These are phyloP conservation scores for Starmera amethionina DNA, from an alignment of 805 yeast genomes.

Conservation along the genomic window DNA sequence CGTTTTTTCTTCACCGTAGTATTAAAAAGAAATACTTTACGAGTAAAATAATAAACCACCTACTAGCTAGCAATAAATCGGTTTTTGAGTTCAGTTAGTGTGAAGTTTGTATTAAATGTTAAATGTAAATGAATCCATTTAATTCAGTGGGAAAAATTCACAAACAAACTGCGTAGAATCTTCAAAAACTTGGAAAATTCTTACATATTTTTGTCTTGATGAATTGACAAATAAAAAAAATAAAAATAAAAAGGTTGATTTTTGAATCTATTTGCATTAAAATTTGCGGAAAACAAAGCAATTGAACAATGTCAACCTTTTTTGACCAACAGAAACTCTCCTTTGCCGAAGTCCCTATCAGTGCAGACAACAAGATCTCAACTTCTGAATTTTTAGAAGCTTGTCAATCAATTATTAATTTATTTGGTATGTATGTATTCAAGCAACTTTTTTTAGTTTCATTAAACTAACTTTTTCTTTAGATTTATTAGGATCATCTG, in stretches of 20 bases:
- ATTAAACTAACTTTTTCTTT: slow-evolving; percentile 2
- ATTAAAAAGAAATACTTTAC: no score
- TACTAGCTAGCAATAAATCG: no score
- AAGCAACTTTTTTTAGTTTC: no score
- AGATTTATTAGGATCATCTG: slow-evolving; percentile 74
- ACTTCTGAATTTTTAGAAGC: slow-evolving; percentile 77
- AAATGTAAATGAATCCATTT: no score
- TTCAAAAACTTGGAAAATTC: neutral
- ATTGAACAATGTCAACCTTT: slow-evolving; percentile 51
- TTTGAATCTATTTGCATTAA: neutral
- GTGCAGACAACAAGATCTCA: slow-evolving; percentile 48
- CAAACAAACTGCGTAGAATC: neutral
- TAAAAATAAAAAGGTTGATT: neutral
- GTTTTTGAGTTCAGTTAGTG: no score
- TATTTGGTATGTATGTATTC: slow-evolving; percentile 68
- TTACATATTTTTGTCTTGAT: neutral
- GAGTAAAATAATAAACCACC: no score
- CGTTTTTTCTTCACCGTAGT: no score
- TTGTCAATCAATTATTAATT: slow-evolving; percentile 69
- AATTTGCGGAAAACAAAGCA: no score
- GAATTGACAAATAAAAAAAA: neutral
- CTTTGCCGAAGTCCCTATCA: slow-evolving; percentile 65
- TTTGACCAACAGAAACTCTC: slow-evolving; percentile 71
- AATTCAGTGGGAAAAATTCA: no score
- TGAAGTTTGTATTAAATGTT: no score